phyloP scores from a whole-genome alignment of 1,284 basidiomycete genomes.

The Moesziomyces globuligerus region DNA sequence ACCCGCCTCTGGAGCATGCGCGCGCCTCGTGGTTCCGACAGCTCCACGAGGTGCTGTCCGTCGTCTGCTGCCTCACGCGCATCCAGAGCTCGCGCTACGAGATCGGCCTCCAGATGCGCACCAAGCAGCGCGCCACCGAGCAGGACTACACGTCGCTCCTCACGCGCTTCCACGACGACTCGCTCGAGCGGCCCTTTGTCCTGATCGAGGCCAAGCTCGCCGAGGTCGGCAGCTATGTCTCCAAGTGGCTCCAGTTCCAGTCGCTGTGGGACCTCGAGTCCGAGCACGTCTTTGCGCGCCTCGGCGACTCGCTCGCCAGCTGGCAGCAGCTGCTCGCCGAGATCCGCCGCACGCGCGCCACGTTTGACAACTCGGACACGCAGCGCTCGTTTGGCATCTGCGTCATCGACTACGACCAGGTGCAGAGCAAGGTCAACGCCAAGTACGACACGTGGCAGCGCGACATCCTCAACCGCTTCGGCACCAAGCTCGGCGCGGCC shows the following conservation, averaged over 20 bases:
- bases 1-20: slow-evolving; percentile 95
- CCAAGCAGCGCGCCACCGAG: slow-evolving; percentile 33
- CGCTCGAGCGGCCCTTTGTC: slow-evolving; percentile 82
- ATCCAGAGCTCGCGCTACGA: slow-evolving; percentile 96
- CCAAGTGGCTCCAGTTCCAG: slow-evolving; percentile 98
- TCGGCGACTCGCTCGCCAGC: slow-evolving; percentile 88
- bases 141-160: slow-evolving; percentile 79
- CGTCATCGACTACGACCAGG: slow-evolving; percentile 96
- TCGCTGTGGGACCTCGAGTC: slow-evolving; percentile 98
- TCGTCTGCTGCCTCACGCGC: slow-evolving; percentile 86
- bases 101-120: slow-evolving; percentile 70
- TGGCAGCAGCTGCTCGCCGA: slow-evolving; percentile 95
- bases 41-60: slow-evolving; percentile 79
- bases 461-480: slow-evolving; percentile 90
- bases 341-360: slow-evolving; percentile 93
- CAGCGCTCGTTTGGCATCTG: slow-evolving; percentile 88
- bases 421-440: slow-evolving; percentile 94
- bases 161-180: slow-evolving; percentile 77
- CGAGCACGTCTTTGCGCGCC: slow-evolving; percentile 91
- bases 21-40: slow-evolving; percentile 90
- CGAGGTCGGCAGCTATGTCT: slow-evolving; percentile 87
- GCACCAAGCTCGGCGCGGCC: slow-evolving; percentile 85
- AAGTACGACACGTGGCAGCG: slow-evolving; percentile 98
- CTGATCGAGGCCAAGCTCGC: slow-evolving; percentile 89
- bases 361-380: slow-evolving; percentile 95